Percentiles rank a stretch among this genome's conserved stretches.
Conservation (phyloP, 345 rosid species). For the Aurinia saxatilis region DNA sequence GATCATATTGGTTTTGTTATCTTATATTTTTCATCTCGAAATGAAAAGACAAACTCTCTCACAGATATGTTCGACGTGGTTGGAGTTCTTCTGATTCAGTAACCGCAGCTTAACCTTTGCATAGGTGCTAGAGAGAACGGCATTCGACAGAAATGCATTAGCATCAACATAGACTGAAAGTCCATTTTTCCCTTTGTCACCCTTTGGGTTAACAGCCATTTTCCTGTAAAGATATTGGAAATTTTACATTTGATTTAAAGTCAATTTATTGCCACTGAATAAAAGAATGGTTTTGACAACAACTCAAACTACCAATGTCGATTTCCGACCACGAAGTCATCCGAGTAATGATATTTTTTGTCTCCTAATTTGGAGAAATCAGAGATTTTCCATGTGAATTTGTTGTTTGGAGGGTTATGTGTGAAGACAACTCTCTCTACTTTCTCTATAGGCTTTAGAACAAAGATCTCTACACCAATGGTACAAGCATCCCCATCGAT, state of each 20-base stretch:
- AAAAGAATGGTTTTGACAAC: no score
- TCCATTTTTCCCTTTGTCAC: not conserved
- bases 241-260: no score
- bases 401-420: not conserved
- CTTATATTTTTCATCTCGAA: no score
- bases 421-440: not conserved
- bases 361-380: not conserved
- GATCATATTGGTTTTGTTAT: no score
- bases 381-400: not conserved
- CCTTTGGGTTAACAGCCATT: not conserved
- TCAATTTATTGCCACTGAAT: no score
- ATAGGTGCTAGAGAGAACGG: not conserved
- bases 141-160: not conserved
- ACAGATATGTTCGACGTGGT: not conserved
- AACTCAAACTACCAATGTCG: no score
- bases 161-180: slow-evolving; percentile 1
- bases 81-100: not conserved
- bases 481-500: not conserved
- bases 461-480: not conserved
- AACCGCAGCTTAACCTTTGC: not conserved
- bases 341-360: not conserved
- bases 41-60: no score
- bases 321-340: not conserved
- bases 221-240: no score
- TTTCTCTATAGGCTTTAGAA: slow-evolving; percentile 2